These are phyloP conservation scores for Phlyctochytrium planicorne DNA, from an alignment of 192 early-diverging fungal genomes.

Conservation along the genomic window DNA sequence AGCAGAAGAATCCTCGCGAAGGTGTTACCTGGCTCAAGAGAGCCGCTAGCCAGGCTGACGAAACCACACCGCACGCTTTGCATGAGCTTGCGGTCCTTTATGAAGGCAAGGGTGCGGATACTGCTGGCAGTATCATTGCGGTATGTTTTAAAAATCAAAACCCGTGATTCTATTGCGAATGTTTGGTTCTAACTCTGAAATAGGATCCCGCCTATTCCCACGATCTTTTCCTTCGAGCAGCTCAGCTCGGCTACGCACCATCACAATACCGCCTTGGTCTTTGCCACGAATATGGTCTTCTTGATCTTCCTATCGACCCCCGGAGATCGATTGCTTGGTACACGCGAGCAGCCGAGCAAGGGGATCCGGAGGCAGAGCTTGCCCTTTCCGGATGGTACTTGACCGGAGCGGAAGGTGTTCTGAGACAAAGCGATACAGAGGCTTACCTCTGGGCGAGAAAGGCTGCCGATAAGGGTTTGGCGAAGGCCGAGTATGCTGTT, in stretches of 20 bases:
- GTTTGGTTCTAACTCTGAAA: not conserved
- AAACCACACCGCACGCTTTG: slow-evolving; percentile 86
- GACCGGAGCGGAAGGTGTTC: slow-evolving; percentile 85
- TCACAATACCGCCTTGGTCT: slow-evolving; percentile 91
- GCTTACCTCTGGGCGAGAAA: slow-evolving; percentile 98
- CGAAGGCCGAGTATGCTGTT: slow-evolving; percentile 96
- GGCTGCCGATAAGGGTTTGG: slow-evolving; percentile 90
- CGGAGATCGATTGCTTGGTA: slow-evolving; percentile 95
- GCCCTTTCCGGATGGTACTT: slow-evolving; percentile 98
- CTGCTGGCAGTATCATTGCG: slow-evolving; percentile 35
- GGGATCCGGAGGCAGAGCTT: slow-evolving; percentile 86
- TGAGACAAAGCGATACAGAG: slow-evolving; percentile 88
- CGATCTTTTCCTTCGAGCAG: slow-evolving; percentile 89
- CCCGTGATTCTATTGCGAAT: slow-evolving; percentile 4
- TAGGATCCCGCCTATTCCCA: slow-evolving; percentile 86
- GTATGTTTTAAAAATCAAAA: too few relatives aligned
- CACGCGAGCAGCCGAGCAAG: slow-evolving; percentile 87
- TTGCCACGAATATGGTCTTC: slow-evolving; percentile 91
- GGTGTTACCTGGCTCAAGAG: slow-evolving; percentile 94
- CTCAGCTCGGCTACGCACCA: slow-evolving; percentile 88
- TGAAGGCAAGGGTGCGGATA: slow-evolving; percentile 62
- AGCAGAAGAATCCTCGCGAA: slow-evolving; percentile 78
- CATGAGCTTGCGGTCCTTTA: slow-evolving; percentile 90
- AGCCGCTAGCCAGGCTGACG: slow-evolving; percentile 86
- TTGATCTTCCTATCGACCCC: slow-evolving; percentile 83